These are phyloP conservation scores for Arthrobotrys sphaeroides DNA, from an alignment of 2,329 filamentous ascomycete genomes.

Conservation along the genomic window DNA sequence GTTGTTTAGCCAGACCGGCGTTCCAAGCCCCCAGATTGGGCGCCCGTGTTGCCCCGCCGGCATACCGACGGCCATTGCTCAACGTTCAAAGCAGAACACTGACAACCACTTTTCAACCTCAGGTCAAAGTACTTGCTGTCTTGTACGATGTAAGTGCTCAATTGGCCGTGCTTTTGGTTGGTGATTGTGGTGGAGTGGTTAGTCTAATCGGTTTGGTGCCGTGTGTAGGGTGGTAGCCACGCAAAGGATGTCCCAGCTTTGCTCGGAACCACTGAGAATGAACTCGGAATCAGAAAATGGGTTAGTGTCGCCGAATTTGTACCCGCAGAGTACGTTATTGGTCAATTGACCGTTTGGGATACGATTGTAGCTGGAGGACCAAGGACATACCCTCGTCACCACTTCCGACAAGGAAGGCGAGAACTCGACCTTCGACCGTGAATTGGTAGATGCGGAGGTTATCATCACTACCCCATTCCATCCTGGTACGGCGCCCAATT, in stretches of 20 bases:
- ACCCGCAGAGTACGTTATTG: neutral
- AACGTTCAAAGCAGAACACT: slow-evolving; percentile 54
- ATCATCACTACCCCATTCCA: slow-evolving; percentile 95
- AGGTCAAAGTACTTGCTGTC: slow-evolving; percentile 59
- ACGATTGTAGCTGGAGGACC: slow-evolving; percentile 74
- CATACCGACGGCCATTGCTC: slow-evolving; percentile 25
- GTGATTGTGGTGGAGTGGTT: neutral
- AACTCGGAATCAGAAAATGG: slow-evolving; percentile 97
- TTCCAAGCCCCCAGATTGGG: slow-evolving; percentile 36
- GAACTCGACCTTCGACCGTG: slow-evolving; percentile 91
- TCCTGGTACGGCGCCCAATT: slow-evolving; percentile 17
- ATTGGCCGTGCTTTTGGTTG: neutral
- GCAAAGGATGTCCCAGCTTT: slow-evolving; percentile 74
- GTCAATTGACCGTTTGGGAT: neutral
- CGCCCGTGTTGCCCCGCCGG: slow-evolving; percentile 36
- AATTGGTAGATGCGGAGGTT: slow-evolving; percentile 94
- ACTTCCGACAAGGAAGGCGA: slow-evolving; percentile 97
- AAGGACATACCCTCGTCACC: slow-evolving; percentile 95
- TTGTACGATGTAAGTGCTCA: slow-evolving; percentile 58
- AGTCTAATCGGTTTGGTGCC: slow-evolving; percentile 20
- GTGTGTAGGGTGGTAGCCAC: slow-evolving; percentile 57
- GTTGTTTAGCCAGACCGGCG: slow-evolving; percentile 49
- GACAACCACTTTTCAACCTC: slow-evolving; percentile 58
- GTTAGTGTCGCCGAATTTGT: neutral
- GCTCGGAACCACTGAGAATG: slow-evolving; percentile 96